Evolutionary conservation across 805 yeast genomes (phyloP).

Genomic region (Diddensiella transvaalensis): DNA sequence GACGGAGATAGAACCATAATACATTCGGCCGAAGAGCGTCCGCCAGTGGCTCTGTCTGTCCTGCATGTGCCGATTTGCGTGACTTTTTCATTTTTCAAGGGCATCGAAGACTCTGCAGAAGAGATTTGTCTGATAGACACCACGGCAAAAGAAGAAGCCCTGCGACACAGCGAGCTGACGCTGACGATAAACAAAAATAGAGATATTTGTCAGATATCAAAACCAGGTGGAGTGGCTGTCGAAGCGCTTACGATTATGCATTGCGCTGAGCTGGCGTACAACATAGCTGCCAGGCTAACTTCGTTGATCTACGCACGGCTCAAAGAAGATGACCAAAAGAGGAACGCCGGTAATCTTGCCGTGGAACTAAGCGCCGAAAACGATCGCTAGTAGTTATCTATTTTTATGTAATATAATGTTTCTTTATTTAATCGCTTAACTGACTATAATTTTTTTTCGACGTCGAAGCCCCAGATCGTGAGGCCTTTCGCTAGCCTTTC

Average conservation of each 20-base stretch:
- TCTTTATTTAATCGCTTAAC: background rate
- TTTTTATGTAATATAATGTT: background rate
- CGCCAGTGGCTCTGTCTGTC: conserved; percentile 80
- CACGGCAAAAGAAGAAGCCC: conserved; percentile 66
- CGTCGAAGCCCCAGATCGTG: background rate
- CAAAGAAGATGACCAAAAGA: conserved; percentile 48
- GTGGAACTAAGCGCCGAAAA: conserved; percentile 30
- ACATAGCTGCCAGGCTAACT: conserved; percentile 60
- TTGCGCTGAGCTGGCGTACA: conserved; percentile 63
- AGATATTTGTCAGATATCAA: conserved; percentile 84
- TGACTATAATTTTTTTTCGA: no score
- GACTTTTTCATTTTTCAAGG: conserved; percentile 82
- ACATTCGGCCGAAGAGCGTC: conserved; percentile 71
- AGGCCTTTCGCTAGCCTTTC: background rate
- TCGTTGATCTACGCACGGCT: conserved; percentile 56
- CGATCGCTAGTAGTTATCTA: conserved; percentile 19
- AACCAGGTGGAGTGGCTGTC: conserved; percentile 85
- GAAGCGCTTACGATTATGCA: conserved; percentile 66
- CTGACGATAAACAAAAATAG: conserved; percentile 85
- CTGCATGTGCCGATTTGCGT: conserved; percentile 88
- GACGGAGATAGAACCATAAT: conserved; percentile 47
- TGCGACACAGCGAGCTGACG: conserved; percentile 76
- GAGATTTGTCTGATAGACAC: conserved; percentile 59
- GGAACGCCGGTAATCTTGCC: conserved; percentile 41
- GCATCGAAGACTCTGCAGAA: conserved; percentile 41